These are phyloP conservation scores for Pluteus cervinus DNA, from an alignment of 768 basidiomycete species.

Conservation along the genomic window DNA sequence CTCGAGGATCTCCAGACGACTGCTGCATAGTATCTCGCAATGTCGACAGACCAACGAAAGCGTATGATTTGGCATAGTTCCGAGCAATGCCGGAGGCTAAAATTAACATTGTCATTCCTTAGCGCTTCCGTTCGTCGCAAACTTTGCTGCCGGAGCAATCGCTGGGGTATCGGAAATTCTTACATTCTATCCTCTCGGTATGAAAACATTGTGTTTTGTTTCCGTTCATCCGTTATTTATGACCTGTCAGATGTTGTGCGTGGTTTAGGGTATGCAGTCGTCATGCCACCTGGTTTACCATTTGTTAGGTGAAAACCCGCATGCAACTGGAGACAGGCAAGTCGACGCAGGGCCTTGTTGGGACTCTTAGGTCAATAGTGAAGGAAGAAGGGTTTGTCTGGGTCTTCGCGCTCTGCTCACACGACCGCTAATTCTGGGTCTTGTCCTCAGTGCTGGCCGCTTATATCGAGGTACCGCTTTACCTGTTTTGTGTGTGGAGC, in stretches of 20 bases:
- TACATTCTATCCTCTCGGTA: constrained; percentile 88
- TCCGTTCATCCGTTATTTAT: no score
- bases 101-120: constrained; percentile 3
- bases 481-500: constrained; percentile 2
- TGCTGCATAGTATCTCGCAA: constrained; percentile 16
- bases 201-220: no score
- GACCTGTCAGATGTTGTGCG: not conserved
- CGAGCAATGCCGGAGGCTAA: not conserved
- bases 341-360: constrained; percentile 67
- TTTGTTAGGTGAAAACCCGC: constrained; percentile 90
- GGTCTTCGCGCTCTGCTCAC: constrained; percentile 7
- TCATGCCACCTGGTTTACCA: no score
- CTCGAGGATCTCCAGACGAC: constrained; percentile 5
- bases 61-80: constrained; percentile 13
- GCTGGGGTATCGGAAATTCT: constrained; percentile 85
- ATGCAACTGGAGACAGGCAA: constrained; percentile 95
- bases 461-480: constrained; percentile 72
- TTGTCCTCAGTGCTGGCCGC: constrained; percentile 52
- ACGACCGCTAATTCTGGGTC: constrained; percentile 10
- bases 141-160: constrained; percentile 93
- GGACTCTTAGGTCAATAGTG: constrained; percentile 78
- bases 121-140: constrained; percentile 85
- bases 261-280: no score
- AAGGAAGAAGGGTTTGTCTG: constrained; percentile 79
- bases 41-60: constrained; percentile 24